phyloP scores from a whole-genome alignment of 352 stramenopile genomes.

The Phytophthora citricola region DNA sequence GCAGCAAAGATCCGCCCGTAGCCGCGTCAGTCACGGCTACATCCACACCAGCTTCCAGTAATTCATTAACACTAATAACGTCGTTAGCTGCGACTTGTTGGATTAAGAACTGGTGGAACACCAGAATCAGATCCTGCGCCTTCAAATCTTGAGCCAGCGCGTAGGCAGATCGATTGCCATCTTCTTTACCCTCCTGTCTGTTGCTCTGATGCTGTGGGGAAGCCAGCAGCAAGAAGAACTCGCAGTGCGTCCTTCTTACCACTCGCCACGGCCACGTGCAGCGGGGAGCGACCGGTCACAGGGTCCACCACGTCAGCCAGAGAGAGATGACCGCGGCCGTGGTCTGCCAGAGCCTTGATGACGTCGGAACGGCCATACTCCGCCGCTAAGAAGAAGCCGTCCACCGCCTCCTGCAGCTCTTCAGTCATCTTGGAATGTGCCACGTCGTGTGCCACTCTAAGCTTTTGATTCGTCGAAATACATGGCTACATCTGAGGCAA shows the following conservation, averaged over 20 bases:
- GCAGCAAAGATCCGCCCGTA: constrained; percentile 69
- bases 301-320: constrained; percentile 67
- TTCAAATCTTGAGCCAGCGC: constrained; percentile 65
- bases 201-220: constrained; percentile 66
- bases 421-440: constrained; percentile 26
- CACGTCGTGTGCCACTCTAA: constrained; percentile 31
- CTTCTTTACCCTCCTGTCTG: not conserved
- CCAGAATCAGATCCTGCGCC: constrained; percentile 67
- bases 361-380: constrained; percentile 86
- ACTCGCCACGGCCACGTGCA: constrained; percentile 78
- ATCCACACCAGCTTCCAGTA: constrained; percentile 71
- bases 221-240: constrained; percentile 78
- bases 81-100: constrained; percentile 82
- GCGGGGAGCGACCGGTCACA: constrained; percentile 64
- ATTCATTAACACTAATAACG: constrained; percentile 54
- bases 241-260: constrained; percentile 82
- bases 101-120: constrained; percentile 90
- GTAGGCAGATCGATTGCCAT: constrained; percentile 62
- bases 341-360: constrained; percentile 83
- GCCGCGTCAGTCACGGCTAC: constrained; percentile 58
- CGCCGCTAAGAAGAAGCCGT: constrained; percentile 85
- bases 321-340: constrained; percentile 58
- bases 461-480: constrained; percentile 38
- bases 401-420: constrained; percentile 70
- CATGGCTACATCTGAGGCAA: not conserved